Conservation (phyloP, 768 basidiomycete genomes). For the Mycena capillaripes region DNA sequence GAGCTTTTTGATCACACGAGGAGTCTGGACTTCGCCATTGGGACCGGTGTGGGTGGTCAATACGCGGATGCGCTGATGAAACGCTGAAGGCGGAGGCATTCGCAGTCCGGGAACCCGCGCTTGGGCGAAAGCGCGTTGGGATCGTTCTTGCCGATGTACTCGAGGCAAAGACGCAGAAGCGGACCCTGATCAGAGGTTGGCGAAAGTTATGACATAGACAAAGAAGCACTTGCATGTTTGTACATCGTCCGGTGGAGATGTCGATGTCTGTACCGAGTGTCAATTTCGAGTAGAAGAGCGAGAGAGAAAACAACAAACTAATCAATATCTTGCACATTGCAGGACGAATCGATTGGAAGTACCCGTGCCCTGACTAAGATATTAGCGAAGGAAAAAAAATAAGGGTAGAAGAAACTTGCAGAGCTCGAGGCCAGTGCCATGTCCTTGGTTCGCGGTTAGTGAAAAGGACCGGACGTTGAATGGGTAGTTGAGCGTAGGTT, state of each 20-base stretch:
- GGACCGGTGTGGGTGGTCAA: conserved; percentile 38
- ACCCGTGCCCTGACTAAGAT: conserved; percentile 71
- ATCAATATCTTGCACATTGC: conserved; percentile 66
- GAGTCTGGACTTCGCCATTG: conserved; percentile 39
- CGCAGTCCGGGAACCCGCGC: conserved; percentile 60
- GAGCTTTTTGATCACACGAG: conserved; percentile 65
- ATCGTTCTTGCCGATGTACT: conserved; percentile 53
- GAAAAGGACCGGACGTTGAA: conserved; percentile 77
- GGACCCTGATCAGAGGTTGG: conserved; percentile 39
- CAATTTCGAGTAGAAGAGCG: no score
- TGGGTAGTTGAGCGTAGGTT: conserved; percentile 66
- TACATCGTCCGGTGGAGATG: conserved; percentile 80
- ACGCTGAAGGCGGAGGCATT: conserved; percentile 62
- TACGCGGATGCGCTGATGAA: conserved; percentile 59
- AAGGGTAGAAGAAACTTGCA: conserved; percentile 41
- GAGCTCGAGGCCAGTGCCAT: conserved; percentile 66
- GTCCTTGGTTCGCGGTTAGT: conserved; percentile 60
- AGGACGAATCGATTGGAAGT: conserved; percentile 75
- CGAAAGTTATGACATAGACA: neutral
- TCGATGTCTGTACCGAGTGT: conserved; percentile 57
- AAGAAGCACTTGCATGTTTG: conserved; percentile 50
- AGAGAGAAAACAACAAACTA: conserved; percentile 35
- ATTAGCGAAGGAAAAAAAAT: neutral
- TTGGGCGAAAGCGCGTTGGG: conserved; percentile 56
- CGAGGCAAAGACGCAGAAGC: conserved; percentile 61